Conservation (phyloP, 345 rosid genomes). For the Adansonia digitata region DNA sequence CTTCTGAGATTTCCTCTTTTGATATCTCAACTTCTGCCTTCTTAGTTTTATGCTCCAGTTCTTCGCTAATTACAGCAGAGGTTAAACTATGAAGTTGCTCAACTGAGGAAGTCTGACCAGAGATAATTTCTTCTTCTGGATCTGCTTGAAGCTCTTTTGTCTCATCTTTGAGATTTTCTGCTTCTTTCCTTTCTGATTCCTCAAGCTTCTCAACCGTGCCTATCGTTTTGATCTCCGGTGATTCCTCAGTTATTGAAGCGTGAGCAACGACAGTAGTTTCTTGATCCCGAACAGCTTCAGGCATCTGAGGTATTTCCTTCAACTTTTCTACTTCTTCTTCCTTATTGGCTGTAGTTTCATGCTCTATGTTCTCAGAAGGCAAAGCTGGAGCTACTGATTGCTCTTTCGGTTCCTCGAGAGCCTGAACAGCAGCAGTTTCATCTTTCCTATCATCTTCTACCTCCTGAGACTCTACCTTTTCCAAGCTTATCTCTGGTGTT, state of each 20-base stretch:
- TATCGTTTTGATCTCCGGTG: conserved; percentile 6
- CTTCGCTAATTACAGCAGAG: conserved; percentile 5
- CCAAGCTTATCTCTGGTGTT: background rate
- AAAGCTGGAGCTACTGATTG: background rate
- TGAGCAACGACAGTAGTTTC: conserved; percentile 9
- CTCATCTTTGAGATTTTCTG: conserved; percentile 20
- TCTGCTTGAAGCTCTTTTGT: conserved; percentile 7
- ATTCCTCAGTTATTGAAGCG: conserved; percentile 6
- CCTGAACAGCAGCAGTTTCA: background rate
- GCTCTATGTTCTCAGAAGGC: background rate
- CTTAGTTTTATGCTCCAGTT: background rate
- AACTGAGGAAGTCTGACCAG: conserved; percentile 9
- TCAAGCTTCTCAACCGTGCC: conserved; percentile 20
- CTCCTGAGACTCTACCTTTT: background rate
- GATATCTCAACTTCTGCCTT: background rate
- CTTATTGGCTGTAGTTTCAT: background rate
- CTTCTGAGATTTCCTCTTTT: conserved; percentile 14
- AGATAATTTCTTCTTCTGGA: conserved; percentile 4
- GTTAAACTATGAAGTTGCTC: conserved; percentile 16
- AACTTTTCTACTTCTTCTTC: background rate
- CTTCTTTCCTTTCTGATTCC: conserved; percentile 20
- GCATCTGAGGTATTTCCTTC: background rate
- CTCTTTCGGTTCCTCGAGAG: background rate
- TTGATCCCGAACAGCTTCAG: background rate
- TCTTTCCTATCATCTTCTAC: background rate